Base-by-base conservation (phyloP, 2,329 filamentous ascomycete genomes). In the Aspergillus sp. region DNA sequence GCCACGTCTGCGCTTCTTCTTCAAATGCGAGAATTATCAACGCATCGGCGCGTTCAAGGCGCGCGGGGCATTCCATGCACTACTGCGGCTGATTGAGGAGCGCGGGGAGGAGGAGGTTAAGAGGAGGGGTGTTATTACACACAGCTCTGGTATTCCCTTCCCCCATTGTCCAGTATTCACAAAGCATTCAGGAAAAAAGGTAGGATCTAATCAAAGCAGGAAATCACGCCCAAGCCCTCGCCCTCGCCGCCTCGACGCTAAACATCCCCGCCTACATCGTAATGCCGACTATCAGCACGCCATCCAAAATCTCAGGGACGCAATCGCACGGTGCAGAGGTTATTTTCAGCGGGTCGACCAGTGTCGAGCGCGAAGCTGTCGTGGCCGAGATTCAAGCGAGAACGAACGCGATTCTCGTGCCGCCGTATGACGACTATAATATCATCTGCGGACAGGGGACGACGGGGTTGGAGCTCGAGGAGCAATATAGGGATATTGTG, bases 1-100 rank as follows among this genome's bases (percentile, higher is more conserved):
- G 3, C 89, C 89, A 0, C 80, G 72, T 44, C 72, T 95, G 35
- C 76, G 82, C 10, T 76, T 97, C 45, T 93, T 88, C 74, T 95
- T 97, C 80, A 97, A 97, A 74, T 94, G 89, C 68, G 91, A 97
- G 75, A 96, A 96, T 68, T 74, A 88, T 49, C 93, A 97, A 74
- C 82, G 83, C 47, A 83, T 94, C 47, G 93, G 91, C 45, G 91
- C 91, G 1, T 97, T 97, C 75, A 97, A 97, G 72, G 86, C 83
- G 13, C 77, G 91, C 5, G 93, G 91, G 4, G 91, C 90, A 0
- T 96, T 95, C 59, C 88, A 96, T 68, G 90, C 90, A 0, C 64
- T 95, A 33, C 78, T 83, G 60, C 71, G 86, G 48, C 69, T 95
- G 61, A 82, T 85, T 62, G 68, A 65, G 53, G 79, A 83, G 58